phyloP scores from a whole-genome alignment of 768 basidiomycete species.

The Russula ochroleuca region DNA sequence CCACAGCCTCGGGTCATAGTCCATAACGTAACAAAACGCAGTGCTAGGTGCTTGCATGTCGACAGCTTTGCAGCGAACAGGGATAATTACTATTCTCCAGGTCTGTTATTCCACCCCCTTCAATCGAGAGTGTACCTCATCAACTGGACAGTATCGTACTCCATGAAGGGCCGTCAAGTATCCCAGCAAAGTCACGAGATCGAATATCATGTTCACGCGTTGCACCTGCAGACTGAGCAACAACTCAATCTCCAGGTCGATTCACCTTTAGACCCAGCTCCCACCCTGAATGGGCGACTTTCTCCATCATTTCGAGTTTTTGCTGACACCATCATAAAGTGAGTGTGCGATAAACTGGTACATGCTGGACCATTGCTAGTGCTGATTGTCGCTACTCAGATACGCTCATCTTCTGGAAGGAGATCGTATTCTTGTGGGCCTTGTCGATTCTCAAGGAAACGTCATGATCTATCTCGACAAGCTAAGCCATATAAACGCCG shows the following conservation, averaged over 20 bases:
- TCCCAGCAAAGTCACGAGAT: slow-evolving; percentile 15
- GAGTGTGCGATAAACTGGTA: not conserved
- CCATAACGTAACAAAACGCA: not conserved
- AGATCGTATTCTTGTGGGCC: slow-evolving; percentile 20
- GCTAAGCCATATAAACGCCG: slow-evolving; percentile 1
- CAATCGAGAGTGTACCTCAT: not conserved
- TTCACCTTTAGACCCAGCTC: slow-evolving; percentile 16
- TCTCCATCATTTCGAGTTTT: slow-evolving; percentile 16
- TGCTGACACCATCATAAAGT: slow-evolving; percentile 12
- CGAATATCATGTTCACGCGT: slow-evolving; percentile 10
- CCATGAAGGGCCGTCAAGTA: slow-evolving; percentile 13
- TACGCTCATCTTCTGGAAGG: slow-evolving; percentile 23
- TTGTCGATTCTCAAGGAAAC: slow-evolving; percentile 16
- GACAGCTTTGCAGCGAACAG: slow-evolving; percentile 10
- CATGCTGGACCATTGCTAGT: no score
- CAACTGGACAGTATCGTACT: slow-evolving; percentile 6
- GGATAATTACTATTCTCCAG: slow-evolving; percentile 1
- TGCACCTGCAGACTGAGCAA: slow-evolving; percentile 15
- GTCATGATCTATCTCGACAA: slow-evolving; percentile 21
- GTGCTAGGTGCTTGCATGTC: slow-evolving; percentile 4
- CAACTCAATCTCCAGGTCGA: slow-evolving; percentile 22
- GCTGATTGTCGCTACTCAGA: not conserved
- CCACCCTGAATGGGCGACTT: slow-evolving; percentile 6
- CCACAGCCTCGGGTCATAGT: not conserved
- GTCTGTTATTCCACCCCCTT: not conserved